Conservation (phyloP, 768 basidiomycete genomes). For the Lentinula raphanica region DNA sequence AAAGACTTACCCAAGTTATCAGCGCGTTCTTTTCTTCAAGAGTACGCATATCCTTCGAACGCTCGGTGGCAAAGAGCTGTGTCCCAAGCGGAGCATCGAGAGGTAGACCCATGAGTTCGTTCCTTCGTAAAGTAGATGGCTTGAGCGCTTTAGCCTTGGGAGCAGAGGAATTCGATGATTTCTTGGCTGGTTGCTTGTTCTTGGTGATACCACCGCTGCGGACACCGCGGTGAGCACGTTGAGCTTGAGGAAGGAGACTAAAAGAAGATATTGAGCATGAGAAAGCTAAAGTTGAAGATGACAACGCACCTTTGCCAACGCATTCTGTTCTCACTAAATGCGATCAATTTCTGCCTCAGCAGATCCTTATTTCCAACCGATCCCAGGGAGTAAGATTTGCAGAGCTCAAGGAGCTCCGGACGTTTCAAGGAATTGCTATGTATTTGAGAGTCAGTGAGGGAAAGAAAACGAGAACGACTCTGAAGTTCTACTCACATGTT, state of each 20-base stretch:
- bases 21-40: neutral
- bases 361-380: too few relatives aligned
- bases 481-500: too few relatives aligned
- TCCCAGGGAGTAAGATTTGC: too few relatives aligned
- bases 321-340: too few relatives aligned
- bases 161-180: neutral
- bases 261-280: too few relatives aligned
- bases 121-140: neutral
- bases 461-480: too few relatives aligned
- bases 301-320: too few relatives aligned
- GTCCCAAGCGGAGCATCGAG: neutral
- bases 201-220: neutral
- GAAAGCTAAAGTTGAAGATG: too few relatives aligned
- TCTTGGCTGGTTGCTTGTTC: neutral
- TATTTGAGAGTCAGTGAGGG: too few relatives aligned
- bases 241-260: neutral
- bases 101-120: neutral
- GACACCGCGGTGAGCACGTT: neutral
- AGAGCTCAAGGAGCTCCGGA: too few relatives aligned
- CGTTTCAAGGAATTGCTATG: too few relatives aligned
- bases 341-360: too few relatives aligned
- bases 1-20: neutral
- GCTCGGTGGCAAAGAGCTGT: neutral
- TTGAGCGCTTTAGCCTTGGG: neutral
- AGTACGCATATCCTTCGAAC: neutral